Conservation (phyloP, 371 early-diverging fungal genomes). For the Rhizopus delemar region DNA sequence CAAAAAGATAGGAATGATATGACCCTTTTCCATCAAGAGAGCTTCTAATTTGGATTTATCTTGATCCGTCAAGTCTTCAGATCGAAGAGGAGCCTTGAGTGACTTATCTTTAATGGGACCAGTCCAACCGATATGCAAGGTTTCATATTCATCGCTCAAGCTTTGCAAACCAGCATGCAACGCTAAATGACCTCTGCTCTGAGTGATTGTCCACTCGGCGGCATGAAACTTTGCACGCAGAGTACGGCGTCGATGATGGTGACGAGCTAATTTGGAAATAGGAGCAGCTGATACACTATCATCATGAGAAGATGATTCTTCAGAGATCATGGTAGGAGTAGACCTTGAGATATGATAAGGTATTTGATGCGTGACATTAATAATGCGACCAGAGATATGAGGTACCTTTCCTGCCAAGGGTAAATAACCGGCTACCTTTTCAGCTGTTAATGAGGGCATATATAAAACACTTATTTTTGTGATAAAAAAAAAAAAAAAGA, state of each 20-base stretch:
- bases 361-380: slow-evolving; percentile 39
- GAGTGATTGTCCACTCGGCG: slow-evolving; percentile 37
- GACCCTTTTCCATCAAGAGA: slow-evolving; percentile 51
- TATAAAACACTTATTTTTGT: no score
- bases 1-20: slow-evolving; percentile 74
- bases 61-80: slow-evolving; percentile 35
- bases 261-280: slow-evolving; percentile 32
- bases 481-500: no score
- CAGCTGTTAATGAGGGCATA: slow-evolving; percentile 27
- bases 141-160: slow-evolving; percentile 42
- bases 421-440: slow-evolving; percentile 29
- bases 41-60: slow-evolving; percentile 38
- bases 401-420: slow-evolving; percentile 30
- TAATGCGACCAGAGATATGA: slow-evolving; percentile 33
- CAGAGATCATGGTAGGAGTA: background rate
- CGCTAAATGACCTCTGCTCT: slow-evolving; percentile 71
- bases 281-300: slow-evolving; percentile 27
- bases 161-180: slow-evolving; percentile 67
- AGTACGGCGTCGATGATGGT: slow-evolving; percentile 24
- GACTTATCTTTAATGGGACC: slow-evolving; percentile 46
- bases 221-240: slow-evolving; percentile 30
- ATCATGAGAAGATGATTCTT: slow-evolving; percentile 2
- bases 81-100: slow-evolving; percentile 51
- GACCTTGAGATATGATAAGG: slow-evolving; percentile 32
- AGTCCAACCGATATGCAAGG: slow-evolving; percentile 69